Conservation (phyloP, 2,329 filamentous ascomycete genomes). For the Aspergillus sp. region DNA sequence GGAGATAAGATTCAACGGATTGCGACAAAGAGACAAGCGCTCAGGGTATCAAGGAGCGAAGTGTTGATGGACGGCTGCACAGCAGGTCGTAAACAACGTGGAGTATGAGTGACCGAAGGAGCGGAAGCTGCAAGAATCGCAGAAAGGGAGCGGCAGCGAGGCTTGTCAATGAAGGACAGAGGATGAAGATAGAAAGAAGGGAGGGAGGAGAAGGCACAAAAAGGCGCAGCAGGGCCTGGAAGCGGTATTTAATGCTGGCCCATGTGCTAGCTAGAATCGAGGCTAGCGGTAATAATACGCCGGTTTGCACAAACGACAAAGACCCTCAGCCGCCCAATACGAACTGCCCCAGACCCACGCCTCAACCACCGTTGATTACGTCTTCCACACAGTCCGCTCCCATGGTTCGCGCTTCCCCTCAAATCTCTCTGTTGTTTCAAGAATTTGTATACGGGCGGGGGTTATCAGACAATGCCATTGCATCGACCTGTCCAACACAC, state of each 20-base stretch:
- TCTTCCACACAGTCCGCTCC: neutral
- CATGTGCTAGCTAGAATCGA: neutral
- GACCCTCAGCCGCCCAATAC: neutral
- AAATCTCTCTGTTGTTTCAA: neutral
- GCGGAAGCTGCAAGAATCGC: slow-evolving; percentile 7
- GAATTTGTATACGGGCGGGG: neutral
- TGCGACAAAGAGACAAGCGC: slow-evolving; percentile 9
- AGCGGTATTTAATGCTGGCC: slow-evolving; percentile 14
- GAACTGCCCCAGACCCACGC: slow-evolving; percentile 1
- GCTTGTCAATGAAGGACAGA: slow-evolving; percentile 14
- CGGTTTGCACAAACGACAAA: neutral
- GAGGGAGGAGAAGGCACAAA: neutral
- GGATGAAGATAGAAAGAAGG: slow-evolving; percentile 7
- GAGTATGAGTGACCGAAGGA: slow-evolving; percentile 9
- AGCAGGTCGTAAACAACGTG: slow-evolving; percentile 18
- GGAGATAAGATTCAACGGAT: neutral
- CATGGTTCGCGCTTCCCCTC: neutral
- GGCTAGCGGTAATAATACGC: neutral
- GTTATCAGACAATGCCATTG: slow-evolving; percentile 1
- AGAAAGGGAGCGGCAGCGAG: slow-evolving; percentile 19
- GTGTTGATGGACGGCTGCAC: slow-evolving; percentile 18
- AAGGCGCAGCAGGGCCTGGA: neutral
- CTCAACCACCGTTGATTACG: slow-evolving; percentile 1
- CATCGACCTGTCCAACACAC: slow-evolving; percentile 11
- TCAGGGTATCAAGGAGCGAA: slow-evolving; percentile 12